Evolutionary conservation across 495 filamentous ascomycete genomes (phyloP), one percentile per base, ranked within the genome.

Genomic region (Aspergillus nanangensis): DNA sequence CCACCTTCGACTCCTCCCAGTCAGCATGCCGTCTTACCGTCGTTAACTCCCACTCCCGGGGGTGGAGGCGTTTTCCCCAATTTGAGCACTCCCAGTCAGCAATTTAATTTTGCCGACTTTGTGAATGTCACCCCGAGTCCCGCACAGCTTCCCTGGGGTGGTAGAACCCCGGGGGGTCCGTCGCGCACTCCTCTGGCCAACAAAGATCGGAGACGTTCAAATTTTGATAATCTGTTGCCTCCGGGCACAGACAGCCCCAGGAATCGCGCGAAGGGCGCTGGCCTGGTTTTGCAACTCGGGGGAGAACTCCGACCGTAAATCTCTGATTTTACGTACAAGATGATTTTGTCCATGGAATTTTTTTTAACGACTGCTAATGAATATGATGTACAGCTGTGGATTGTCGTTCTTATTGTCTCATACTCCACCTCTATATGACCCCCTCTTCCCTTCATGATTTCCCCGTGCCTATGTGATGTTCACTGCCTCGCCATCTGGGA

Each of bases 51-150:
- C n/a, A 93, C 89, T 5, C 86, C 88, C 4, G 85, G 84, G 34
- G 84, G 83, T 13, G 74, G 72, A 25, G 75, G 69, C 33, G 70
- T 81, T 4, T 82, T 83, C 49, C 60, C 65, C 8, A 78, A 75
- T 38, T 71, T 81, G 34, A 76, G 75, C 33, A 83, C 79, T 3
- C 79, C 79, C 2, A 71, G 71, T 21, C 78, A 82, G 44, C 80
- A 81, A 47, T 95, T 96, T 69, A 93, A 96, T 69, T 96, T 96
- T 68, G 82, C 90, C 7, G 94, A 97, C 61, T 99, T 95, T 60
- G 84, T 97, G 48, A 95, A 99, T 60, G 88, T 96, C 65, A 95
- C 93, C 11, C 93, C 94, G 4, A 93, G 87, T 53, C 94, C 93
- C 3, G 93, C 90, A 9, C 93, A 96, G 65, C 88, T 81, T 46